Evolutionary conservation across 2,329 filamentous ascomycete species (phyloP), one percentile per base, ranked within the genome.

Genomic region (Cladophialophora bantiana): DNA sequence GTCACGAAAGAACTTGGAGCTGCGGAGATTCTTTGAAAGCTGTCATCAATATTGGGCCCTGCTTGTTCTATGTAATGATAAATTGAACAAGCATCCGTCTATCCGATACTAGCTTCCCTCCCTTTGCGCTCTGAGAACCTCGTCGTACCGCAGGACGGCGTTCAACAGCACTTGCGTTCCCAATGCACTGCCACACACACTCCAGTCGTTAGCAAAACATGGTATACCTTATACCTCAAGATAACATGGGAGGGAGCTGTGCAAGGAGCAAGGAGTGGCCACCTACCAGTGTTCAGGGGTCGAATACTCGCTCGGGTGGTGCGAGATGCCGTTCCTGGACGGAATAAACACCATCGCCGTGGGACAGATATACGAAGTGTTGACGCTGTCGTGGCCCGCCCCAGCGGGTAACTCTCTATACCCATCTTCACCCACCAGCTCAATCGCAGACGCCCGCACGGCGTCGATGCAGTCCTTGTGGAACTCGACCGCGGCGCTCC

Each of bases 261-360:
- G 26, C 26, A 26, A 26, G 26, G 26, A 26, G 26, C 26, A 26
- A 26, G 26, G 26, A 26, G 26, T 3, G 26, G 26, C 26, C 26
- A 20, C 42, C 7, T 20, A 48, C 42, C 58, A 60, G 26, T 60
- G 26, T 13, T 60, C 58, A 18, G 45, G 58, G 5, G 40, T 52
- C 4, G 40, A 60, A 35, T 52, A 60, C 42, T 60, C 58, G 13
- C 12, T 35, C 42, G 86, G 86, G 69, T 88, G 83, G 72, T 88
- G 86, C 67, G 83, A 86, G 18, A 88, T 78, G 0, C 86, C 86
- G 64, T 86, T 82, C 71, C 78, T 80, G 65, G 84, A 87, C 9
- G 86, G 85, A 6, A 88, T 84, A 67, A 89, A 89, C n/a, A 88
- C 86, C 86, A 89, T 88, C 15, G 83, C 82, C 3, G 85, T 86